Evolutionary conservation across 352 stramenopile genomes (phyloP), one percentile per base, ranked within the genome.

Genomic region (Aphanomyces cochlioides): DNA sequence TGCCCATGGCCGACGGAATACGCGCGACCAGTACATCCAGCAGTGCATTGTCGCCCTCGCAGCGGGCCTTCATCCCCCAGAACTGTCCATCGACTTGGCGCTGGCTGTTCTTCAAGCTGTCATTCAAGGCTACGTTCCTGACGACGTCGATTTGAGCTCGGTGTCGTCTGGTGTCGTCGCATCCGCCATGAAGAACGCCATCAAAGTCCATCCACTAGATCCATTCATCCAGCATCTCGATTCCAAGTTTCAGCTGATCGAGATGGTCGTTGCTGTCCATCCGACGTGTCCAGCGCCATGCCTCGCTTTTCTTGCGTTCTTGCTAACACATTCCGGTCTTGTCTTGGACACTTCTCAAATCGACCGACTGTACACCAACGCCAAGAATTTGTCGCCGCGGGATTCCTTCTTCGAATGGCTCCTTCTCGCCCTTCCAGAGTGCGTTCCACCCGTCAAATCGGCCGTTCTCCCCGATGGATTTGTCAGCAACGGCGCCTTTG

Each of bases 381-480:
- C 92, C 48, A 77, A 17, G 84, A 66, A 43, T 79, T 72, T 0
- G 61, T 72, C 28, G 74, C 80, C 61, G 79, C 72, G 69, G 6
- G 72, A 90, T 13, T 73, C 85, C 10, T 93, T 93, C 64, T 95
- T 91, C 74, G 72, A 81, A 37, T 95, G 87, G 87, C 78, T 95
- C 53, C 77, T 75, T 8, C 74, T 66, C 17, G 79, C 93, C 21
- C 77, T 93, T 17, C 81, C 85, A 21, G 12, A 69, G 2, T 68
- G 53, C 36, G 21, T 70, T n/a, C 13, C 56, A 45, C 17, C 50
- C 12, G 37, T 21, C 21, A 28, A n/a, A 4, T 17, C 37, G 3
- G n/a, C 28, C 17, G 57, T 68, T 37, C 21, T 67, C 38, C 47
- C 48, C 6, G 21, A 17, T 7, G 47, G 47, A 10, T 68, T 67